These are phyloP conservation scores for Arachis stenosperma DNA, from an alignment of 306 rosid genomes.

Conservation along the genomic window DNA sequence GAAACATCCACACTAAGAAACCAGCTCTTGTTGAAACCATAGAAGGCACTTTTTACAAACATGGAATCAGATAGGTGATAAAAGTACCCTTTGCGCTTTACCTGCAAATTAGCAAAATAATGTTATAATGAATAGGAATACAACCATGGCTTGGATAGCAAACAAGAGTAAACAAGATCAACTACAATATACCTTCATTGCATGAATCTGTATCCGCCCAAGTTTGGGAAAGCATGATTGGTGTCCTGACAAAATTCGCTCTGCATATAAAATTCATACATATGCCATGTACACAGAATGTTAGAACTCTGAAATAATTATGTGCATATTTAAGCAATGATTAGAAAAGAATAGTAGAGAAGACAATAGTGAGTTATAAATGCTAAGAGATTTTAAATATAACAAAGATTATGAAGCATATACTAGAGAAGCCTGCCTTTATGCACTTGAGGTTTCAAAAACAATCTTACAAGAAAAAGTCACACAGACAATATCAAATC, in stretches of 20 bases:
- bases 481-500: not conserved
- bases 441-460: not conserved
- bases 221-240: slow-evolving; percentile 45
- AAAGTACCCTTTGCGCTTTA: slow-evolving; percentile 37
- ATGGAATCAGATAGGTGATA: slow-evolving; percentile 50
- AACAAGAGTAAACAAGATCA: not conserved
- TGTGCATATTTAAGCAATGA: not conserved
- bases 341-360: not conserved
- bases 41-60: slow-evolving; percentile 47
- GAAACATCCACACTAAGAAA: slow-evolving; percentile 49
- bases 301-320: not conserved
- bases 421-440: not conserved
- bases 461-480: not conserved
- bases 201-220: slow-evolving; percentile 49
- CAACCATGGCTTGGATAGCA: slow-evolving; percentile 12
- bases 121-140: slow-evolving; percentile 11
- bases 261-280: slow-evolving; percentile 30
- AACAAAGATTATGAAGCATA: not conserved
- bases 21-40: slow-evolving; percentile 35
- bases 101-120: slow-evolving; percentile 40
- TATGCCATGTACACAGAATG: slow-evolving; percentile 2
- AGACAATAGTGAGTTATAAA: not conserved
- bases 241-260: slow-evolving; percentile 37
- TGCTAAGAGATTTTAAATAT: not conserved
- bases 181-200: slow-evolving; percentile 43